These are phyloP conservation scores for Spinacia oleracea DNA, from an alignment of 179 eudicot genomes.

Conservation along the genomic window DNA sequence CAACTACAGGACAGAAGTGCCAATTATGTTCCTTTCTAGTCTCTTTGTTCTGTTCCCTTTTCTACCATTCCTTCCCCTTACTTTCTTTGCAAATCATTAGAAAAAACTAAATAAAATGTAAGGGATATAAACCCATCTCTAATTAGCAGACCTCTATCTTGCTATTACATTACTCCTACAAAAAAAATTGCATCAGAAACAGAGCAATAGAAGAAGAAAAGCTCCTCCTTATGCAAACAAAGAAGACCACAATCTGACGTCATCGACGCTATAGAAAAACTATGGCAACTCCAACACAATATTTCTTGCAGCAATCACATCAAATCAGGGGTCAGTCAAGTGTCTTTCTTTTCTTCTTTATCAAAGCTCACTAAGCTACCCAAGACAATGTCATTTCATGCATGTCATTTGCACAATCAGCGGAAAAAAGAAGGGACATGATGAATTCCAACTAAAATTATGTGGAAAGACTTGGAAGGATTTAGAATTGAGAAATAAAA, in stretches of 20 bases:
- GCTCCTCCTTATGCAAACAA: neutral
- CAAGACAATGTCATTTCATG: too few relatives aligned
- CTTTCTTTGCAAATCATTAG: neutral
- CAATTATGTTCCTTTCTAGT: neutral
- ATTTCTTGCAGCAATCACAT: neutral
- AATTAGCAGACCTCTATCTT: neutral
- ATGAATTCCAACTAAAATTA: too few relatives aligned
- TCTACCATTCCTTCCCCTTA: neutral
- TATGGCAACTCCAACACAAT: neutral
- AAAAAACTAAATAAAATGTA: neutral
- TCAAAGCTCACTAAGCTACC: too few relatives aligned
- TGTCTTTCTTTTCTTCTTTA: neutral
- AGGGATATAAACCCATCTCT: neutral
- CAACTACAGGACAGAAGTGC: neutral
- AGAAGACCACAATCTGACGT: neutral
- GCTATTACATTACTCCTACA: neutral
- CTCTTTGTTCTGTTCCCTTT: neutral
- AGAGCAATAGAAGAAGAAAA: neutral
- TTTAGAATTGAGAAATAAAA: too few relatives aligned
- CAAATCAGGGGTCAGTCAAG: neutral
- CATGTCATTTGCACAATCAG: too few relatives aligned
- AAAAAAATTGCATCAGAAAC: neutral
- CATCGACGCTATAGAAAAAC: neutral
- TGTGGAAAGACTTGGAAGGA: too few relatives aligned
- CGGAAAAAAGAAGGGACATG: too few relatives aligned